These are phyloP conservation scores for Trichomonascus vanleenenianus DNA, from an alignment of 805 yeast genomes.

Conservation along the genomic window DNA sequence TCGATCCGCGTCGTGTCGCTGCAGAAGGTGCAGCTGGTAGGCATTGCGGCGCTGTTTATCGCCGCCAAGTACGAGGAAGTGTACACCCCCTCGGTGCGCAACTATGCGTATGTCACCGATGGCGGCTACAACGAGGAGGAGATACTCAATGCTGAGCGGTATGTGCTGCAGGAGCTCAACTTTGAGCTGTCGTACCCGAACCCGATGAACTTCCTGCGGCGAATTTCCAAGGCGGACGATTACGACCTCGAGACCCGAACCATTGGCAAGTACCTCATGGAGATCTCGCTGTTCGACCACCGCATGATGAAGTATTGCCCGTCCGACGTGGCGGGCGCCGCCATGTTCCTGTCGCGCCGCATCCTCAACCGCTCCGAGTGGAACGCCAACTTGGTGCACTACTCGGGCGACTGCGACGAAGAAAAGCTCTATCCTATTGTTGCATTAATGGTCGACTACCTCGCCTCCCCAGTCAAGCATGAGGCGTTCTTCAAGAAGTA, in stretches of 20 bases:
- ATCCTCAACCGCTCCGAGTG: slow-evolving; percentile 63
- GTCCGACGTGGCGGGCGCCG: slow-evolving; percentile 75
- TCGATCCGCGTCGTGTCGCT: slow-evolving; percentile 65
- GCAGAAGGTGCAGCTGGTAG: slow-evolving; percentile 74
- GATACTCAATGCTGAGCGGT: slow-evolving; percentile 75
- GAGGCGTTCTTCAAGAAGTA: slow-evolving; percentile 92
- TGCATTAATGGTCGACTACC: slow-evolving; percentile 65
- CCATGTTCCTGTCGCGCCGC: slow-evolving; percentile 75
- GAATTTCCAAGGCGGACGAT: slow-evolving; percentile 86
- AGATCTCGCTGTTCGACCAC: slow-evolving; percentile 68
- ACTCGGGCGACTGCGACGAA: slow-evolving; percentile 82
- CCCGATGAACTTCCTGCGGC: slow-evolving; percentile 81
- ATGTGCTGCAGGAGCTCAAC: slow-evolving; percentile 59
- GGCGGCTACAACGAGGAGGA: slow-evolving; percentile 77
- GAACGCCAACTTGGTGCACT: slow-evolving; percentile 82
- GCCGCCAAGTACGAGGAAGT: slow-evolving; percentile 95
- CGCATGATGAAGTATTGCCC: slow-evolving; percentile 67
- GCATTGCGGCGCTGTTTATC: slow-evolving; percentile 76
- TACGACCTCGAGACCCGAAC: slow-evolving; percentile 80
- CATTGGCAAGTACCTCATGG: slow-evolving; percentile 75
- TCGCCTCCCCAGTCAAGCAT: slow-evolving; percentile 71
- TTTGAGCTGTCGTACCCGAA: slow-evolving; percentile 79
- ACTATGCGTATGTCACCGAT: slow-evolving; percentile 82
- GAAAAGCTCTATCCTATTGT: slow-evolving; percentile 65
- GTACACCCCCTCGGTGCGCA: slow-evolving; percentile 73